A percentile compares a stretch with the other conserved stretches of the same genome.
These are phyloP conservation scores for Phytophthora cryptogea DNA, from an alignment of 352 stramenopile genomes.

Conservation along the genomic window DNA sequence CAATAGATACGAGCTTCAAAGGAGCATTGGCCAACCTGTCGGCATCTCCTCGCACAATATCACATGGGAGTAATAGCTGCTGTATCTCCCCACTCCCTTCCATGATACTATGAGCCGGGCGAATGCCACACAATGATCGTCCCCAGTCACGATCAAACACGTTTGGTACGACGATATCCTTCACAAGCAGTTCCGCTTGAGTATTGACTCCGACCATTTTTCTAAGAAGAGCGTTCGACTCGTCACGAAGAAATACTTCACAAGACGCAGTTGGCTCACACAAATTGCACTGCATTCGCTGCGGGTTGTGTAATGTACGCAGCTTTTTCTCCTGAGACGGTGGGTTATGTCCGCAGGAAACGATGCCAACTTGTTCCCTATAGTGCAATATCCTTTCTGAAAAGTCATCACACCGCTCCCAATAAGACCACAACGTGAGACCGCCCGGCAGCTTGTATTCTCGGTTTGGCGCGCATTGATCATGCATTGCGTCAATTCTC, in stretches of 20 bases:
- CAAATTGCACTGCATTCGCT: slow-evolving; percentile 26
- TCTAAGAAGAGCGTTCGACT: slow-evolving; percentile 25
- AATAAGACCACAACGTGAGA: slow-evolving; percentile 12
- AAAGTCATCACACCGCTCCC: not conserved
- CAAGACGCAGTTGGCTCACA: slow-evolving; percentile 11
- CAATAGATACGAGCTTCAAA: slow-evolving; percentile 22
- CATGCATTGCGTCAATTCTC: slow-evolving; percentile 1
- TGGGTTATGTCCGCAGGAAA: not conserved
- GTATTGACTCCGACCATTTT: slow-evolving; percentile 22
- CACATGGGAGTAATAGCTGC: slow-evolving; percentile 33
- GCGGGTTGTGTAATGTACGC: not conserved
- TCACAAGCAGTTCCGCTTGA: slow-evolving; percentile 15
- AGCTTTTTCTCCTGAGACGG: not conserved
- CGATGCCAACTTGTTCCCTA: not conserved
- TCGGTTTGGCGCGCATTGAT: not conserved
- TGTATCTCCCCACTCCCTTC: slow-evolving; percentile 9
- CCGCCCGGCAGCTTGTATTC: not conserved
- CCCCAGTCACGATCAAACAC: slow-evolving; percentile 23
- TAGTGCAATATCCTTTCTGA: not conserved
- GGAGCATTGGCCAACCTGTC: slow-evolving; percentile 15
- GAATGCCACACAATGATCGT: not conserved
- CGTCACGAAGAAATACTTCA: slow-evolving; percentile 15
- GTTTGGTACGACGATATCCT: slow-evolving; percentile 23
- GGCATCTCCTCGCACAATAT: slow-evolving; percentile 32
- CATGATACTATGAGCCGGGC: not conserved